These are phyloP conservation scores for Silybum marianum DNA, from an alignment of 129 eudicot species.

Conservation along the genomic window DNA sequence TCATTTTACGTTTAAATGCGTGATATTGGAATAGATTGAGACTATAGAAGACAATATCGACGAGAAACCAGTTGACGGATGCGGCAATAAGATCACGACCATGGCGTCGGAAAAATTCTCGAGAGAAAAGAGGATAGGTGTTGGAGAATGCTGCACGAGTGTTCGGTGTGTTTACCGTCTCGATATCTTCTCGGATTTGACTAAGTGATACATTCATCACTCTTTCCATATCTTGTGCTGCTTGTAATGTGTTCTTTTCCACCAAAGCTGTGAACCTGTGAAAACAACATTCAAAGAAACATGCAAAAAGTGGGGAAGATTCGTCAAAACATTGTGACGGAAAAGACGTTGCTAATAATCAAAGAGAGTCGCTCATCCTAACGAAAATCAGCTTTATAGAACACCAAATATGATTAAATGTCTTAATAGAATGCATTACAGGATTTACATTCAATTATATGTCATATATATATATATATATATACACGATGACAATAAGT, in stretches of 20 bases:
- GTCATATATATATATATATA: too few relatives aligned
- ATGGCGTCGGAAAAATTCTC: constrained; percentile 45
- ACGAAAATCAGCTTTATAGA: too few relatives aligned
- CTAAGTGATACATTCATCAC: constrained; percentile 43
- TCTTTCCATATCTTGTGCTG: constrained; percentile 60
- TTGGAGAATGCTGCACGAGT: constrained; percentile 26
- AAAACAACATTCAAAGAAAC: background rate
- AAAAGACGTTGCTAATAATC: too few relatives aligned
- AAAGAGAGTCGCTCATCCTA: too few relatives aligned
- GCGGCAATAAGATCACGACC: constrained; percentile 62
- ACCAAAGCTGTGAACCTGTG: constrained; percentile 61
- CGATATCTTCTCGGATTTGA: constrained; percentile 36
- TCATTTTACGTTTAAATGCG: constrained; percentile 19
- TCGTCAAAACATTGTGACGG: too few relatives aligned
- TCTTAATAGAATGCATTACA: too few relatives aligned
- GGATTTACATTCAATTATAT: too few relatives aligned
- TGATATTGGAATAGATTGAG: constrained; percentile 49
- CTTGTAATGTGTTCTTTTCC: constrained; percentile 53
- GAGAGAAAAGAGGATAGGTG: constrained; percentile 47
- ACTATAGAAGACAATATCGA: constrained; percentile 57
- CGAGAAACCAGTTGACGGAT: constrained; percentile 43
- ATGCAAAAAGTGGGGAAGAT: too few relatives aligned
- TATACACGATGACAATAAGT: too few relatives aligned
- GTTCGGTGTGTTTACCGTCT: constrained; percentile 12
- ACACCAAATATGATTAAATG: too few relatives aligned